Percentiles rank a stretch among this genome's conserved stretches.
phyloP scores from a whole-genome alignment of 2,329 filamentous ascomycete genomes.

The Botryotinia calthae region DNA sequence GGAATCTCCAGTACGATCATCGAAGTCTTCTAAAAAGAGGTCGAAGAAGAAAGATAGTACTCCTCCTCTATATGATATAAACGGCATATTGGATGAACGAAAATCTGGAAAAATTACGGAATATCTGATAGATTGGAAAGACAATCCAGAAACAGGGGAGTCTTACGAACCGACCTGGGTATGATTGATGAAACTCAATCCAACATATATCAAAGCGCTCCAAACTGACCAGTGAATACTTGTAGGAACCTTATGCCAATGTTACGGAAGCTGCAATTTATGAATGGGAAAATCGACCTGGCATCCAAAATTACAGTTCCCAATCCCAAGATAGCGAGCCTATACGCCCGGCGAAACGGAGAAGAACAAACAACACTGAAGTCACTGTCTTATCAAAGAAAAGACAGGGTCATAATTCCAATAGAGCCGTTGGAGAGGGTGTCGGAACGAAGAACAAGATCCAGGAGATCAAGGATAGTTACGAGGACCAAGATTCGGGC shows the following conservation, averaged over 20 bases:
- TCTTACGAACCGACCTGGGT: slow-evolving; percentile 53
- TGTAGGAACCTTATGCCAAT: slow-evolving; percentile 32
- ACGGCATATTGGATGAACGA: slow-evolving; percentile 26
- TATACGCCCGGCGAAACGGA: slow-evolving; percentile 26
- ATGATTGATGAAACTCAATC: slow-evolving; percentile 25
- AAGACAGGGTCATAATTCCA: slow-evolving; percentile 20
- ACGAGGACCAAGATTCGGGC: slow-evolving; percentile 29
- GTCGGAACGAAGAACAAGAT: slow-evolving; percentile 15
- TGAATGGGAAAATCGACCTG: slow-evolving; percentile 17
- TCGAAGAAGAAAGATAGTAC: background rate
- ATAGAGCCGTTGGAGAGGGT: slow-evolving; percentile 22
- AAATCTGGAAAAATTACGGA: slow-evolving; percentile 29
- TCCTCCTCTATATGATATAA: slow-evolving; percentile 12
- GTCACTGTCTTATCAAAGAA: slow-evolving; percentile 7
- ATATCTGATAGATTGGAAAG: slow-evolving; percentile 59
- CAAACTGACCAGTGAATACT: background rate
- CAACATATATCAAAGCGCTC: background rate
- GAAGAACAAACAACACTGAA: slow-evolving; percentile 6
- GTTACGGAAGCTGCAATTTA: slow-evolving; percentile 16
- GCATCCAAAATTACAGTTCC: background rate
- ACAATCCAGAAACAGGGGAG: slow-evolving; percentile 49
- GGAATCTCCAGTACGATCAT: background rate
- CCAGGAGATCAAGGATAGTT: slow-evolving; percentile 32
- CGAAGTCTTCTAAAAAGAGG: background rate
- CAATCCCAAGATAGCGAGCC: slow-evolving; percentile 26